Conservation (phyloP, 2,329 filamentous ascomycete genomes). For the Cladosporium oxysporum region DNA sequence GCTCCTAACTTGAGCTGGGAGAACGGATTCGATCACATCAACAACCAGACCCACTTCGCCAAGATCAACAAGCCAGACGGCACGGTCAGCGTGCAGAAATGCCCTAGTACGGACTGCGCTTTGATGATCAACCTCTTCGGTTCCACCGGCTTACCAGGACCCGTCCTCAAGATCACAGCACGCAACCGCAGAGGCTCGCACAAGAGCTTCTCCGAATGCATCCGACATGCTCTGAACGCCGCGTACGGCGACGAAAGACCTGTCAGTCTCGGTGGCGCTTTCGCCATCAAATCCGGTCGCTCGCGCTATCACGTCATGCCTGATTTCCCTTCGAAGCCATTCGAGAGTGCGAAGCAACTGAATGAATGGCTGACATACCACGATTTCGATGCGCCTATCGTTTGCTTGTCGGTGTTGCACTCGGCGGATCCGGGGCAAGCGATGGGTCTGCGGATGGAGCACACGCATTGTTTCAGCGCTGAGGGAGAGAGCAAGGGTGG, state of each 20-base stretch:
- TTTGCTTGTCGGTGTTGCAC: slow-evolving; percentile 35
- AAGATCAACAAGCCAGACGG: slow-evolving; percentile 45
- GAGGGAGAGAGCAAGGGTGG: slow-evolving; percentile 32
- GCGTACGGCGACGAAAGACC: slow-evolving; percentile 29
- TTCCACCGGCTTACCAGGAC: slow-evolving; percentile 28
- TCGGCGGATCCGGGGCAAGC: slow-evolving; percentile 32
- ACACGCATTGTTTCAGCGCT: slow-evolving; percentile 35
- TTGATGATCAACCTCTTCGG: slow-evolving; percentile 37
- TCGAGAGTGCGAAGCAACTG: slow-evolving; percentile 30
- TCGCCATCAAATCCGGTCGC: slow-evolving; percentile 32
- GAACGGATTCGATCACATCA: slow-evolving; percentile 25
- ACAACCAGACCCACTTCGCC: slow-evolving; percentile 36
- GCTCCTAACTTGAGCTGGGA: slow-evolving; percentile 34
- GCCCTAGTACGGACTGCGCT: slow-evolving; percentile 33
- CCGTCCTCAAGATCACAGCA: slow-evolving; percentile 34
- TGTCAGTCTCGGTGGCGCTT: slow-evolving; percentile 33
- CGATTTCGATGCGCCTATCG: slow-evolving; percentile 34
- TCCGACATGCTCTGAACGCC: slow-evolving; percentile 27
- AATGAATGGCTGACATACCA: slow-evolving; percentile 36
- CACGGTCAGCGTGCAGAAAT: slow-evolving; percentile 17
- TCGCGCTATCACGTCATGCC: slow-evolving; percentile 36
- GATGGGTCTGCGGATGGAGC: slow-evolving; percentile 36
- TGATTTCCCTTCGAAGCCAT: slow-evolving; percentile 33
- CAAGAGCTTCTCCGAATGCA: slow-evolving; percentile 34
- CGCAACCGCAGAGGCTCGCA: slow-evolving; percentile 26